Evolutionary conservation across 2,329 filamentous ascomycete species (phyloP).

Genomic region (Penicillium sp.): DNA sequence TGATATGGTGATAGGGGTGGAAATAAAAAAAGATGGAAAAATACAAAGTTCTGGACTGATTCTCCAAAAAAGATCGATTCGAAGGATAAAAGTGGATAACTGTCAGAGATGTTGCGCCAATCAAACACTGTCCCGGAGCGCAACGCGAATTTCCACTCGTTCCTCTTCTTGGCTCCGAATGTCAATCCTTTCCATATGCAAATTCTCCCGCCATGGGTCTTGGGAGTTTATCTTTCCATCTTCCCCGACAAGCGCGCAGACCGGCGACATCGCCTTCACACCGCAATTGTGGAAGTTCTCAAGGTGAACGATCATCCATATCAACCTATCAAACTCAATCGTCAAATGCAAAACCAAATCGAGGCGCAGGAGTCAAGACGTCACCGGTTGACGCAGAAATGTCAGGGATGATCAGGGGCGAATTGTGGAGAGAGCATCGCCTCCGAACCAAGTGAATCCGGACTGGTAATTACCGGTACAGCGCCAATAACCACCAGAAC

Average conservation of each 20-base stretch:
- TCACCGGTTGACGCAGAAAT: conserved; percentile 26
- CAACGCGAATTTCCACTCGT: conserved; percentile 11
- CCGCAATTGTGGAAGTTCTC: too few relatives aligned
- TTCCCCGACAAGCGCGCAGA: background rate
- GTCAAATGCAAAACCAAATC: too few relatives aligned
- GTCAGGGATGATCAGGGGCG: conserved; percentile 25
- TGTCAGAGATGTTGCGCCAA: conserved; percentile 18
- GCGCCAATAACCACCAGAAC: too few relatives aligned
- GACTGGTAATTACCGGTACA: conserved; percentile 4
- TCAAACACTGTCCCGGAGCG: conserved; percentile 7
- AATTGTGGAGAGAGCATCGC: background rate
- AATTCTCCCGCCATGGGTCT: background rate
- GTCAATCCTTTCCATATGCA: conserved; percentile 4
- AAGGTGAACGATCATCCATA: too few relatives aligned
- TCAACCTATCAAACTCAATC: too few relatives aligned
- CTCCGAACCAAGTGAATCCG: background rate
- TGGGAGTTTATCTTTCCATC: too few relatives aligned
- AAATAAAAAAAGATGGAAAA: conserved; percentile 12
- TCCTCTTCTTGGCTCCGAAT: background rate
- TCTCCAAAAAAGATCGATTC: conserved; percentile 11
- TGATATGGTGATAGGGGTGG: conserved; percentile 20
- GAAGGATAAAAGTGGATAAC: conserved; percentile 18
- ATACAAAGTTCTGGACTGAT: conserved; percentile 12
- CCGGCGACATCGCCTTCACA: background rate
- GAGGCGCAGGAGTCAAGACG: conserved; percentile 13